phyloP scores from a whole-genome alignment of 768 basidiomycete species.

The Imleria badia region DNA sequence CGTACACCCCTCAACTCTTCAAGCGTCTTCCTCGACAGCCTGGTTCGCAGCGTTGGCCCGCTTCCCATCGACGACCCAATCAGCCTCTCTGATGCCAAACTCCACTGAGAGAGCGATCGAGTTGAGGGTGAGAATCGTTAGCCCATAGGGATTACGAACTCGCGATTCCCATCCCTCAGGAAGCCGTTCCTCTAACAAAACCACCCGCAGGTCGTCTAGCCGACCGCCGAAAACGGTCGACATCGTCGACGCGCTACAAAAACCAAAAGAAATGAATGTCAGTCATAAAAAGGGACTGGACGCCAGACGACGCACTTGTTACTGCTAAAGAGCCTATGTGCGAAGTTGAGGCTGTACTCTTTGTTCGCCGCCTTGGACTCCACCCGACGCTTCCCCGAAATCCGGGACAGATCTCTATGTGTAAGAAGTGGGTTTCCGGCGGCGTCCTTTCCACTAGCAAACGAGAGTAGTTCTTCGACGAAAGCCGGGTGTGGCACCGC shows the following conservation, averaged over 20 bases:
- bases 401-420: constrained; percentile 53
- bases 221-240: constrained; percentile 47
- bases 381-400: constrained; percentile 58
- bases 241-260: constrained; percentile 56
- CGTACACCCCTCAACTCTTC: too few species aligned
- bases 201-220: constrained; percentile 48
- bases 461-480: constrained; percentile 55
- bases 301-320: constrained; percentile 51
- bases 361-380: constrained; percentile 54
- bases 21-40: neutral
- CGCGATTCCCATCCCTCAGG: constrained; percentile 71
- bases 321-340: constrained; percentile 64
- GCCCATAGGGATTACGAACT: constrained; percentile 50
- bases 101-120: constrained; percentile 5
- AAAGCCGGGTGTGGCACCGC: constrained; percentile 46
- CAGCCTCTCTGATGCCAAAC: constrained; percentile 16
- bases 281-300: neutral
- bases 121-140: constrained; percentile 62
- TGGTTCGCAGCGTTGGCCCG: neutral
- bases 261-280: neutral
- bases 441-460: constrained; percentile 57
- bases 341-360: constrained; percentile 47
- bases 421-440: constrained; percentile 53
- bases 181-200: constrained; percentile 69
- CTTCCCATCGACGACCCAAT: constrained; percentile 7